phyloP scores from a whole-genome alignment of 345 rosid genomes.

The Salix exigua region DNA sequence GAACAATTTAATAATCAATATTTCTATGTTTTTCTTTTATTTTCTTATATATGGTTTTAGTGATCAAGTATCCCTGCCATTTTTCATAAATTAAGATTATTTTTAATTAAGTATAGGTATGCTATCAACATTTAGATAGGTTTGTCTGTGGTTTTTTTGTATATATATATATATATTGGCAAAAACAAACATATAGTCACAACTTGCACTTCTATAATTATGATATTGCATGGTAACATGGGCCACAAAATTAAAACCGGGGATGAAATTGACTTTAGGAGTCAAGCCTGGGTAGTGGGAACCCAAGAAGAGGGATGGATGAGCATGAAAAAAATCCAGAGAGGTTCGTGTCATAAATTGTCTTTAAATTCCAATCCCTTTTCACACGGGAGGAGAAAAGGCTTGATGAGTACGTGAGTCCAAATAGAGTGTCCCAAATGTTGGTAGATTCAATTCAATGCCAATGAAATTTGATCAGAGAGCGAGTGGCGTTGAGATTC shows the following conservation, averaged over 20 bases:
- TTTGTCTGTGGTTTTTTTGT: too few species aligned
- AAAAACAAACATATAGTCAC: not conserved
- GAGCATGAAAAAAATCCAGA: conserved; percentile 16
- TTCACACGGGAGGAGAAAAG: not conserved
- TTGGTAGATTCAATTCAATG: conserved; percentile 5
- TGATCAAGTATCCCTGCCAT: too few species aligned
- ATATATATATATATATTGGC: too few species aligned
- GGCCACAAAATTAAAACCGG: not conserved
- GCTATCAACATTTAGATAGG: too few species aligned
- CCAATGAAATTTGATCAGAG: not conserved
- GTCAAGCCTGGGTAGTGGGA: conserved; percentile 17
- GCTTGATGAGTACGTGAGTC: not conserved
- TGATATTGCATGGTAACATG: not conserved
- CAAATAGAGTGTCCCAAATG: not conserved
- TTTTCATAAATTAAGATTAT: too few species aligned
- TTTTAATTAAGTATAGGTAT: too few species aligned
- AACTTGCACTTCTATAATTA: not conserved
- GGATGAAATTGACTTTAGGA: not conserved
- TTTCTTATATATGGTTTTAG: too few species aligned
- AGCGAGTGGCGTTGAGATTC: conserved; percentile 8
- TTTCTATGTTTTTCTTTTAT: not conserved
- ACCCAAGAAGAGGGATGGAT: not conserved
- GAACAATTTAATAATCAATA: not conserved
- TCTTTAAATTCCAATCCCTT: not conserved
- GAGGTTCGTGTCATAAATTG: not conserved